Evolutionary conservation across 2,329 filamentous ascomycete genomes (phyloP).

Genomic region (Pseudogymnoascus sp.): DNA sequence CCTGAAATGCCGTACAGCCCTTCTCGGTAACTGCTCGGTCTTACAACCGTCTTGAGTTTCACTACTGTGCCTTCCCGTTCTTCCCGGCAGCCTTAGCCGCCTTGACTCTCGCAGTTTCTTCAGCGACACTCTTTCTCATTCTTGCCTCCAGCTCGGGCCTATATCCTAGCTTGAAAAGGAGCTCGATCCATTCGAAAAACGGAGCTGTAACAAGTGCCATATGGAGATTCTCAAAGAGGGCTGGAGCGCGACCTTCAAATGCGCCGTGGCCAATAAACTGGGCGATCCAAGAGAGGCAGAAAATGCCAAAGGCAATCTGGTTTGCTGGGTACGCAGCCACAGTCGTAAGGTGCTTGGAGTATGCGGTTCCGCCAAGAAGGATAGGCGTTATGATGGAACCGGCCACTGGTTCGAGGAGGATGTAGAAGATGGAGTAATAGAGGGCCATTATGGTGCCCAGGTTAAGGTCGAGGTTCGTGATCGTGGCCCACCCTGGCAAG

Average conservation of each 20-base stretch:
- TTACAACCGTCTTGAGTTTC: neutral
- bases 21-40: neutral
- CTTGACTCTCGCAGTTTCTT: slow-evolving; percentile 61
- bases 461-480: slow-evolving; percentile 61
- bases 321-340: slow-evolving; percentile 32
- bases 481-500: slow-evolving; percentile 59
- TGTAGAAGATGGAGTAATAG: slow-evolving; percentile 71
- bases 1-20: neutral
- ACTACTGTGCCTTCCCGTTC: slow-evolving; percentile 43
- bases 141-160: slow-evolving; percentile 77
- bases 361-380: slow-evolving; percentile 67
- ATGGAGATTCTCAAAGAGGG: slow-evolving; percentile 81
- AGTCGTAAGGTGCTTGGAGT: slow-evolving; percentile 63
- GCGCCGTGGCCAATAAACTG: slow-evolving; percentile 89
- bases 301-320: slow-evolving; percentile 55
- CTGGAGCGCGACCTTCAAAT: slow-evolving; percentile 83
- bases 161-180: slow-evolving; percentile 86
- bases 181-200: slow-evolving; percentile 94
- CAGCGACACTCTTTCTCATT: slow-evolving; percentile 66
- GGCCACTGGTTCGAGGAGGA: slow-evolving; percentile 90
- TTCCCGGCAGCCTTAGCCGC: slow-evolving; percentile 31
- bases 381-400: slow-evolving; percentile 70
- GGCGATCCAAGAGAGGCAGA: slow-evolving; percentile 72
- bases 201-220: slow-evolving; percentile 91
- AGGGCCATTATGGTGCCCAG: slow-evolving; percentile 57